phyloP scores from a whole-genome alignment of 2,329 filamentous ascomycete species.

The Alternaria solani region DNA sequence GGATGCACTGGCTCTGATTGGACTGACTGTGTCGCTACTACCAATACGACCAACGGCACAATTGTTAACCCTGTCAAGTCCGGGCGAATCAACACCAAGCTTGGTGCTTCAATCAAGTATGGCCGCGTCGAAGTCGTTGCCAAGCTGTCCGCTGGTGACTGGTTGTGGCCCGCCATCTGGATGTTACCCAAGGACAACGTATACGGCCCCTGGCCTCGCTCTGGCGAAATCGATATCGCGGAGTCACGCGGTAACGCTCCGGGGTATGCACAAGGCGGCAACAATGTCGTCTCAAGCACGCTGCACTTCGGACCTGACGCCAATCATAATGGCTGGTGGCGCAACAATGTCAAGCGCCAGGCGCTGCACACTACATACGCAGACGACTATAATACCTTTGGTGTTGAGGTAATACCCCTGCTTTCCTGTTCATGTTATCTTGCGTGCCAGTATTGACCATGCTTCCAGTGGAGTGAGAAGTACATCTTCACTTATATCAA shows the following conservation, averaged over 20 bases:
- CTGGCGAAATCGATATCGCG: constrained; percentile 84
- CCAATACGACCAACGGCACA: constrained; percentile 79
- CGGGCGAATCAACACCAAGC: constrained; percentile 78
- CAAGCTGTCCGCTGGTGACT: constrained; percentile 78
- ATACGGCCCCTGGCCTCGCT: constrained; percentile 80
- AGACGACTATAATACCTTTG: constrained; percentile 75
- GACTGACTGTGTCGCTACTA: constrained; percentile 71
- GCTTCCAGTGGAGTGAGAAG: constrained; percentile 74
- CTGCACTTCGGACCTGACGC: constrained; percentile 82
- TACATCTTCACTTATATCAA: constrained; percentile 90
- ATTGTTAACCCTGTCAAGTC: constrained; percentile 81
- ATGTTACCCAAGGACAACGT: constrained; percentile 77
- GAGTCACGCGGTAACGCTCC: constrained; percentile 85
- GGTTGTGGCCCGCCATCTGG: constrained; percentile 94
- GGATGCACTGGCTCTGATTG: constrained; percentile 72
- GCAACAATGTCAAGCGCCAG: constrained; percentile 78
- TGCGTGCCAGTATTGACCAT: constrained; percentile 7
- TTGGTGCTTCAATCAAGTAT: constrained; percentile 76
- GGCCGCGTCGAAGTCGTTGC: constrained; percentile 83
- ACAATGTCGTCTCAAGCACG: constrained; percentile 80
- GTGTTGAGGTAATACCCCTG: constrained; percentile 65
- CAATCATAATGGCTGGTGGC: constrained; percentile 81
- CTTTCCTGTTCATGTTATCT: neutral
- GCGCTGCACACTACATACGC: constrained; percentile 79
- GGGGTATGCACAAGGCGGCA: constrained; percentile 77